These are phyloP conservation scores for Aspergillus sojae DNA, from an alignment of 2,329 filamentous ascomycete species.

Conservation along the genomic window DNA sequence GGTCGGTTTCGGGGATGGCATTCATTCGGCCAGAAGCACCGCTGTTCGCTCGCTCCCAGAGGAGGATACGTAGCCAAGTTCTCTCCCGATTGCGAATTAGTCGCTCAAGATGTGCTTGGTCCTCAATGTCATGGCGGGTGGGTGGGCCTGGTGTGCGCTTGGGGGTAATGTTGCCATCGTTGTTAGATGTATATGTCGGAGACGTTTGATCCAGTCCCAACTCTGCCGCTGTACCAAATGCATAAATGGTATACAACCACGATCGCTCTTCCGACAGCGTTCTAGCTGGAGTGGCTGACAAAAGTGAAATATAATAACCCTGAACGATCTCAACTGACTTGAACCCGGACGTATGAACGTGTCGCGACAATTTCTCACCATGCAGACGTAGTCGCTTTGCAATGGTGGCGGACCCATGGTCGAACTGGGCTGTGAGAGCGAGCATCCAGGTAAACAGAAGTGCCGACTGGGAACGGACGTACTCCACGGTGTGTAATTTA, in stretches of 20 bases:
- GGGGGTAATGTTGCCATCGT: too few species aligned
- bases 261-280: conserved; percentile 29
- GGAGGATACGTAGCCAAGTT: conserved; percentile 34
- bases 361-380: conserved; percentile 31
- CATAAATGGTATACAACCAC: conserved; percentile 35
- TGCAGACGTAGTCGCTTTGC: conserved; percentile 30
- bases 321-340: conserved; percentile 36
- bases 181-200: neutral
- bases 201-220: conserved; percentile 28
- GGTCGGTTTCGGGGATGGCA: conserved; percentile 32
- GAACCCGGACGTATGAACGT: conserved; percentile 31
- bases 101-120: conserved; percentile 14
- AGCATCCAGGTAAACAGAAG: conserved; percentile 37
- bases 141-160: too few species aligned
- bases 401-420: conserved; percentile 22
- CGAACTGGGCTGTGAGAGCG: conserved; percentile 33
- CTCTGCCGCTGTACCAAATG: conserved; percentile 30
- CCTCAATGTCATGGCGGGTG: neutral
- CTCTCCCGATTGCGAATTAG: conserved; percentile 31
- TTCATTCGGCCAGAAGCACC: conserved; percentile 29
- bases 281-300: conserved; percentile 31
- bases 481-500: conserved; percentile 30
- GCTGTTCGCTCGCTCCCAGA: conserved; percentile 36
- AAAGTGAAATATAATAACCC: conserved; percentile 35
- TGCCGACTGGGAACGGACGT: conserved; percentile 29